Percentiles rank a stretch among this genome's conserved stretches.
Evolutionary conservation across 257 asterid species (phyloP).

Genomic region (Nicotiana obtusifolia): DNA sequence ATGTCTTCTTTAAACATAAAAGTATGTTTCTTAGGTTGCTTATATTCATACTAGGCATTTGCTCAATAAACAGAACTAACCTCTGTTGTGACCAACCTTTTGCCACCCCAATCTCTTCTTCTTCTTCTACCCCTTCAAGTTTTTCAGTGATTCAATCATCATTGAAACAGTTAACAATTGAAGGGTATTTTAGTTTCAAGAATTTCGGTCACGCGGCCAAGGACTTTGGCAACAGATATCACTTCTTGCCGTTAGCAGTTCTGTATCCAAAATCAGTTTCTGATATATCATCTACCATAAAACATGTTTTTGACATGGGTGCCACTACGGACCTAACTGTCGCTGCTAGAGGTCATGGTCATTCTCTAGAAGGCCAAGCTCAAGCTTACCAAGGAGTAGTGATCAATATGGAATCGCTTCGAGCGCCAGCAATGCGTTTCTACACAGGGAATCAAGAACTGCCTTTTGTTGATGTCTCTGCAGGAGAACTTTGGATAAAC

Average conservation of each 20-base stretch:
- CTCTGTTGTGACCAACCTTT: slow-evolving; percentile 30
- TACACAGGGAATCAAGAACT: slow-evolving; percentile 25
- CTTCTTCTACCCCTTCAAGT: slow-evolving; percentile 18
- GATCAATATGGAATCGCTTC: slow-evolving; percentile 61
- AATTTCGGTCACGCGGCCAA: slow-evolving; percentile 46
- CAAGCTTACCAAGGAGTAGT: slow-evolving; percentile 69
- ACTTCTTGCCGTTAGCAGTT: slow-evolving; percentile 56
- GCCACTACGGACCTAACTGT: slow-evolving; percentile 44
- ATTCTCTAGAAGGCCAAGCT: slow-evolving; percentile 81
- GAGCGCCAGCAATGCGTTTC: slow-evolving; percentile 37
- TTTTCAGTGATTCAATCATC: slow-evolving; percentile 30
- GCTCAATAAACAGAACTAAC: slow-evolving; percentile 33
- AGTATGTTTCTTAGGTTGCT: slow-evolving; percentile 33
- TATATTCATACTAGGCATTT: slow-evolving; percentile 36
- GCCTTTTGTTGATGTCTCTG: slow-evolving; percentile 77
- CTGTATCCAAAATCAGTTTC: slow-evolving; percentile 66
- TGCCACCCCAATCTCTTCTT: slow-evolving; percentile 14
- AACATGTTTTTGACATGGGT: slow-evolving; percentile 41
- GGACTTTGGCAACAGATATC: slow-evolving; percentile 71
- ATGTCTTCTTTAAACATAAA: slow-evolving; percentile 32
- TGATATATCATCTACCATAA: slow-evolving; percentile 53
- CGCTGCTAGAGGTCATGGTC: slow-evolving; percentile 86
- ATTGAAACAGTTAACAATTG: slow-evolving; percentile 34
- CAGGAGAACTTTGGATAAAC: slow-evolving; percentile 82
- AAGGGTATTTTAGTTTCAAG: slow-evolving; percentile 49